Percentiles rank a stretch among this genome's conserved stretches.
Conservation (phyloP, 1,284 basidiomycete species). For the Erythrobasidium hasegawianum region DNA sequence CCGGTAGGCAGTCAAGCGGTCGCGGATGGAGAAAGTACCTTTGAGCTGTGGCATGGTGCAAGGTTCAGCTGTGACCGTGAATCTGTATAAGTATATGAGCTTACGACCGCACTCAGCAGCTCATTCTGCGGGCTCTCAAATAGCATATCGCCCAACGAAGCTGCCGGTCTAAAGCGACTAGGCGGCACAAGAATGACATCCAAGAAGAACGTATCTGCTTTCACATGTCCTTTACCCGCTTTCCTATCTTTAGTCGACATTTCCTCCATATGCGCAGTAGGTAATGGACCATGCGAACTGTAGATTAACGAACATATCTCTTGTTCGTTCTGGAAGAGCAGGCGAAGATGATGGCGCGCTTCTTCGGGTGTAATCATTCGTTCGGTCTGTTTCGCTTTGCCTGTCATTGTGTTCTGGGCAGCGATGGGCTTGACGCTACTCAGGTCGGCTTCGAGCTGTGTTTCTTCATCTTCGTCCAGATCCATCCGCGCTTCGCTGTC, state of each 20-base stretch:
- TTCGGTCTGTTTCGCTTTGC: slow-evolving; percentile 20
- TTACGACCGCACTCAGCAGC: slow-evolving; percentile 77
- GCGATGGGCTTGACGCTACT: slow-evolving; percentile 53
- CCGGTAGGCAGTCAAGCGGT: slow-evolving; percentile 67
- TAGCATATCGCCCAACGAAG: slow-evolving; percentile 83
- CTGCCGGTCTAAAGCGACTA: slow-evolving; percentile 91
- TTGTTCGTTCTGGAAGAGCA: slow-evolving; percentile 78
- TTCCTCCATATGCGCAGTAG: slow-evolving; percentile 44
- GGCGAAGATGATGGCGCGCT: slow-evolving; percentile 76
- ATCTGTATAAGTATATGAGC: slow-evolving; percentile 54
- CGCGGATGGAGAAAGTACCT: slow-evolving; percentile 65
- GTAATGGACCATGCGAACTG: slow-evolving; percentile 84
- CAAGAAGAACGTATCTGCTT: slow-evolving; percentile 94
- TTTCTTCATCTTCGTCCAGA: slow-evolving; percentile 42
- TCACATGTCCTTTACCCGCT: slow-evolving; percentile 14
- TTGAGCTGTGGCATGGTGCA: slow-evolving; percentile 15
- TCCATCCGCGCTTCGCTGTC: slow-evolving; percentile 55
- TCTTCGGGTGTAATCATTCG: slow-evolving; percentile 32
- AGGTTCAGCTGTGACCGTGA: not conserved
- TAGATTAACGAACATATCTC: slow-evolving; percentile 81
- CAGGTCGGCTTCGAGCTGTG: slow-evolving; percentile 46
- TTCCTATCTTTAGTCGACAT: slow-evolving; percentile 36
- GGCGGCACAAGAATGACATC: slow-evolving; percentile 88
- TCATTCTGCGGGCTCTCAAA: slow-evolving; percentile 98
- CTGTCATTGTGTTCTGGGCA: slow-evolving; percentile 7